These are phyloP conservation scores for Jatropha podagrica DNA, from an alignment of 441 rosid genomes.

Conservation along the genomic window DNA sequence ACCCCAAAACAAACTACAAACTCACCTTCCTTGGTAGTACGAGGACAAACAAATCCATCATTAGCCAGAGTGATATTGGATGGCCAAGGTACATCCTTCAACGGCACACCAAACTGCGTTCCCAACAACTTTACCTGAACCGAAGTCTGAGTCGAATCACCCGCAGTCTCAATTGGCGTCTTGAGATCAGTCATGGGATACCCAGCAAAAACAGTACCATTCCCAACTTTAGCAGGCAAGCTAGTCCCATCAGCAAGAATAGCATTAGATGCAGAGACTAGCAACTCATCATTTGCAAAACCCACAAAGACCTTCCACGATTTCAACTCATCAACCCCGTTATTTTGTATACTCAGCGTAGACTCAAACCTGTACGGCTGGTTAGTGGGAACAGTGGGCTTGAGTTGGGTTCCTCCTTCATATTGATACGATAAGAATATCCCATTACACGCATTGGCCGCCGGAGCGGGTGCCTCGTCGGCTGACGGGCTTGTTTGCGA, in stretches of 20 bases:
- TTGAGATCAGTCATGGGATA: constrained; percentile 78
- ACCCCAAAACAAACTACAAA: not conserved
- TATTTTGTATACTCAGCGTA: constrained; percentile 60
- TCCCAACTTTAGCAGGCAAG: constrained; percentile 61
- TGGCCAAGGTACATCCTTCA: constrained; percentile 67
- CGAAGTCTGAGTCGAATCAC: constrained; percentile 76
- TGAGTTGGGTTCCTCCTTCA: constrained; percentile 49
- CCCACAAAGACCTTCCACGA: constrained; percentile 79
- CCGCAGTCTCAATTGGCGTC: constrained; percentile 88
- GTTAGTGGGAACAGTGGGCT: constrained; percentile 50
- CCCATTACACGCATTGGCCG: constrained; percentile 67
- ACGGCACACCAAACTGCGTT: constrained; percentile 81
- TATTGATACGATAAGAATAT: constrained; percentile 62
- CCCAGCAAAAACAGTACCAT: constrained; percentile 78
- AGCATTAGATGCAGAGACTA: constrained; percentile 74
- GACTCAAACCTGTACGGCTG: constrained; percentile 90
- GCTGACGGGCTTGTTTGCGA: constrained; percentile 41
- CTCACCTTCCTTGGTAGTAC: constrained; percentile 53
- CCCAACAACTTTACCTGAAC: constrained; percentile 71
- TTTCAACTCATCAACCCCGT: constrained; percentile 65
- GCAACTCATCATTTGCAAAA: constrained; percentile 61
- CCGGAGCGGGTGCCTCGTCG: constrained; percentile 39
- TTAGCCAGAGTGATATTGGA: constrained; percentile 60
- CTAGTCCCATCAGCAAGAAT: constrained; percentile 67
- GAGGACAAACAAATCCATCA: constrained; percentile 71